Conservation (phyloP, 1,139 yeast genomes). For the Petasospora fabianii region DNA sequence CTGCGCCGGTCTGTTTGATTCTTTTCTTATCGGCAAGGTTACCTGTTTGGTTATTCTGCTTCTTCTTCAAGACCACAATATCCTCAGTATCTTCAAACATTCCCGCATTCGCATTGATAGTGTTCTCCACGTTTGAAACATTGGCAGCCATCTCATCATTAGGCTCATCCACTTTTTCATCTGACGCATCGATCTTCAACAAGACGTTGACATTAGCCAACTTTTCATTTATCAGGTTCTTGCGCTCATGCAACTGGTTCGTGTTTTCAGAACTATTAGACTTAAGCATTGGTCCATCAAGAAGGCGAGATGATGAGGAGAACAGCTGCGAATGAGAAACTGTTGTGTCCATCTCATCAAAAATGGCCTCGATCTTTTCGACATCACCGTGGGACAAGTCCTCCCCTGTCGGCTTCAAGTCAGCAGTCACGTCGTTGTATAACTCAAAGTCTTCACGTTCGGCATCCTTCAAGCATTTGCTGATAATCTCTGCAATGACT, state of each 20-base stretch:
- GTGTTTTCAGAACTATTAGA: not conserved
- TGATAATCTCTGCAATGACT: slow-evolving; percentile 53
- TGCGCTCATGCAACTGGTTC: slow-evolving; percentile 1
- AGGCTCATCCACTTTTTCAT: slow-evolving; percentile 2
- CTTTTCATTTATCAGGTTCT: slow-evolving; percentile 1
- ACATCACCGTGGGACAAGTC: slow-evolving; percentile 11
- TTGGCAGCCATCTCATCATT: not conserved
- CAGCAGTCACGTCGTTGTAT: slow-evolving; percentile 14
- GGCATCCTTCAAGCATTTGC: slow-evolving; percentile 22
- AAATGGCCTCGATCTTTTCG: slow-evolving; percentile 6
- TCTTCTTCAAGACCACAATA: slow-evolving; percentile 49
- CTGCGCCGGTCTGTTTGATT: slow-evolving; percentile 24
- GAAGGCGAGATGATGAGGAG: slow-evolving; percentile 1
- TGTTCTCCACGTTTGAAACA: not conserved
- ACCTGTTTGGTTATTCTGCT: slow-evolving; percentile 22
- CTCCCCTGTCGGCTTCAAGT: not conserved
- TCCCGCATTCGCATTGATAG: not conserved
- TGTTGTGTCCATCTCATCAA: slow-evolving; percentile 4
- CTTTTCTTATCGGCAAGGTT: slow-evolving; percentile 1
- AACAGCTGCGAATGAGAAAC: not conserved
- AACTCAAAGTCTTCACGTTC: slow-evolving; percentile 21
- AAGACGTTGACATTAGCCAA: slow-evolving; percentile 4
- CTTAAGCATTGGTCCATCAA: not conserved
- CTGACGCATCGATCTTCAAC: slow-evolving; percentile 1
- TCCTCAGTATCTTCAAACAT: slow-evolving; percentile 42